phyloP scores from a whole-genome alignment of 148 eudicot species.

The Hydrangea macrophylla region DNA sequence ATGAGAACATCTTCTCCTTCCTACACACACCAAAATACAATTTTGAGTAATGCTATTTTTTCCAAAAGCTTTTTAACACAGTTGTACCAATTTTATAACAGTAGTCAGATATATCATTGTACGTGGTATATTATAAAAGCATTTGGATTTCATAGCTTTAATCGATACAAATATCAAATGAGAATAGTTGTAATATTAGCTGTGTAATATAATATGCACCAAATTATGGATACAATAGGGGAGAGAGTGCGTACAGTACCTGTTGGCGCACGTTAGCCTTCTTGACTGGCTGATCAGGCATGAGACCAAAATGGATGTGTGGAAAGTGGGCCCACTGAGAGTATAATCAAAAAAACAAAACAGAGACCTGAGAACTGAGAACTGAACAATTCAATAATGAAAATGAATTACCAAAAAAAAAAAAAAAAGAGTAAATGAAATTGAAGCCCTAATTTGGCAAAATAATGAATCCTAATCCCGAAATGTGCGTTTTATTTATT shows the following conservation, averaged over 20 bases:
- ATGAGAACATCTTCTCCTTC: slow-evolving; percentile 69
- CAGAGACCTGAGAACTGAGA: no score
- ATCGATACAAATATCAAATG: no score
- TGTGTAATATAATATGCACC: not conserved
- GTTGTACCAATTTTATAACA: no score
- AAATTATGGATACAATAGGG: not conserved
- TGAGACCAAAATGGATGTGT: slow-evolving; percentile 89
- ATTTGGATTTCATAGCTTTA: no score
- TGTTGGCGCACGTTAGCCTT: slow-evolving; percentile 83
- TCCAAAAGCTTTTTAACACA: no score
- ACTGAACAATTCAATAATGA: not conserved
- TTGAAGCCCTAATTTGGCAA: slow-evolving; percentile 8
- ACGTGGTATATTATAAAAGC: no score
- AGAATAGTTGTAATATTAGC: not conserved
- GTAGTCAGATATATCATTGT: no score
- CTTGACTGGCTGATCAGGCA: slow-evolving; percentile 93
- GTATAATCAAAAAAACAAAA: no score
- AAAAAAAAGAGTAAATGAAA: not conserved
- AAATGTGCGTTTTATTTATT: no score
- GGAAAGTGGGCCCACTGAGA: slow-evolving; percentile 98
- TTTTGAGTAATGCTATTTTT: no score
- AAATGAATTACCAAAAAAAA: not conserved
- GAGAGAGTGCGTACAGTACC: slow-evolving; percentile 32
- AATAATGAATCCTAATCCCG: not conserved
- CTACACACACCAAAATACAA: slow-evolving; percentile 29